Evolutionary conservation across 768 basidiomycete genomes (phyloP).

Genomic region (Boletus huronensis): DNA sequence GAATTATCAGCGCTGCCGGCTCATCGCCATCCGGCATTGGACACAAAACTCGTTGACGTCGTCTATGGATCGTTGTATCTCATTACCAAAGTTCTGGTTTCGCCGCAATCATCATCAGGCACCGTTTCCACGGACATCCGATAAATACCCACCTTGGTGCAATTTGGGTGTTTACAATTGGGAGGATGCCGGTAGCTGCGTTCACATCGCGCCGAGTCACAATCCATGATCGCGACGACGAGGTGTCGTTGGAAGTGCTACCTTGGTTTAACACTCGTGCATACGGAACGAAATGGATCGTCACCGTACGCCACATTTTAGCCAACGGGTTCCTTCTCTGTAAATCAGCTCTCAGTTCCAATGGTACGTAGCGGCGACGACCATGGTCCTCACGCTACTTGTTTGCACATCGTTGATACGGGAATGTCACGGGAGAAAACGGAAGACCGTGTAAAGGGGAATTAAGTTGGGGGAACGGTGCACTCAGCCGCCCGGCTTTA

Average conservation of each 20-base stretch:
- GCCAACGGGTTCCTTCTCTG: constrained; percentile 78
- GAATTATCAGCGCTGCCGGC: constrained; percentile 26
- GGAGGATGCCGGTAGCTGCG: constrained; percentile 58
- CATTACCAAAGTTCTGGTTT: constrained; percentile 59
- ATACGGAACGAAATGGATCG: constrained; percentile 3
- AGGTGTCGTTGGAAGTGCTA: constrained; percentile 80
- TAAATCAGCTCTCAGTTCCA: constrained; percentile 6
- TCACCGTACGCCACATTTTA: constrained; percentile 58
- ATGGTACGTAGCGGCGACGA: background rate
- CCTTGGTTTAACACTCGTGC: constrained; percentile 9
- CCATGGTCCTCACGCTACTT: constrained; percentile 61
- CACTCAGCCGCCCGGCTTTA: constrained; percentile 21
- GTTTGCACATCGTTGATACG: constrained; percentile 57
- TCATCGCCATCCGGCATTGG: constrained; percentile 60
- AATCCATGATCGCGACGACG: constrained; percentile 72
- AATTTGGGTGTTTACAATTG: constrained; percentile 50
- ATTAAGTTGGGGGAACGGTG: constrained; percentile 14
- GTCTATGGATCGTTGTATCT: constrained; percentile 68
- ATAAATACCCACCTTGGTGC: constrained; percentile 50
- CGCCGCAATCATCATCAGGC: constrained; percentile 5
- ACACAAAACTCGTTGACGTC: constrained; percentile 69
- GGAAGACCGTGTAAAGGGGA: constrained; percentile 6
- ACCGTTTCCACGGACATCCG: constrained; percentile 6
- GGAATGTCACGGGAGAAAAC: background rate
- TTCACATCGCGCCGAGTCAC: constrained; percentile 61